Base-by-base conservation (phyloP, 345 rosid species). In the Psidium guajava region DNA sequence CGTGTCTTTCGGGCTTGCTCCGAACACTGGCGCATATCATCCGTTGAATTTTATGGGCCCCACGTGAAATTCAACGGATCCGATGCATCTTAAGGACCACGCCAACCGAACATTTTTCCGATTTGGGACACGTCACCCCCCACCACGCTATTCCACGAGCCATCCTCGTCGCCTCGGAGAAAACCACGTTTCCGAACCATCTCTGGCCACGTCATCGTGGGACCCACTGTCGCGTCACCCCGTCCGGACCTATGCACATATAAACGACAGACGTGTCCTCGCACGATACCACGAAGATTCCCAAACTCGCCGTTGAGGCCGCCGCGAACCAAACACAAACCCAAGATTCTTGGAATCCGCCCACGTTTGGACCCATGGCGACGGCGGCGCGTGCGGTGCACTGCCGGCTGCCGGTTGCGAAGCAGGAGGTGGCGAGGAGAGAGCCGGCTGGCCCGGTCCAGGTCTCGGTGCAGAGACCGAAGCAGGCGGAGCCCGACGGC, bases 371-470 rank as follows among this genome's bases (percentile, higher is more conserved):
- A 56, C 36, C 86, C 25, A 95, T 95, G 98, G 95, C 93, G 51
- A 86, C 88, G 88, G 92, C 87, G 89, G 91, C 92, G 86, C 92
- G 96, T 80, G 83, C 90, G 3, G 86, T 92, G 54, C 88, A 82
- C 84, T 92, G 89, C 88, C 82, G 85, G 86, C 82, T 94, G 27
- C 75, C 32, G 18, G 51, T 83, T 1, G 50, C 81, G 22, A 87
- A 73, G 80, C 74, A 89, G 42, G 53, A 82, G 10, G 77, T 59
- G 51, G 15, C 82, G 15, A 86, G 86, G 86, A 87, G 86, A 56
- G 91, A 89, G 40, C 83, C 86, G 20, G 82, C 51, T 3, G 57
- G 44, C 64, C 90, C 86, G 84, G 89, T 86, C 2, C 88, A 58
- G 83, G 85, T 86, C 7, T 27, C 89, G 5, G 56, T 90, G 57